A percentile compares a stretch with the other conserved stretches of the same genome.
Evolutionary conservation across 768 basidiomycete genomes (phyloP).

Genomic region (Tulasnella calospora): DNA sequence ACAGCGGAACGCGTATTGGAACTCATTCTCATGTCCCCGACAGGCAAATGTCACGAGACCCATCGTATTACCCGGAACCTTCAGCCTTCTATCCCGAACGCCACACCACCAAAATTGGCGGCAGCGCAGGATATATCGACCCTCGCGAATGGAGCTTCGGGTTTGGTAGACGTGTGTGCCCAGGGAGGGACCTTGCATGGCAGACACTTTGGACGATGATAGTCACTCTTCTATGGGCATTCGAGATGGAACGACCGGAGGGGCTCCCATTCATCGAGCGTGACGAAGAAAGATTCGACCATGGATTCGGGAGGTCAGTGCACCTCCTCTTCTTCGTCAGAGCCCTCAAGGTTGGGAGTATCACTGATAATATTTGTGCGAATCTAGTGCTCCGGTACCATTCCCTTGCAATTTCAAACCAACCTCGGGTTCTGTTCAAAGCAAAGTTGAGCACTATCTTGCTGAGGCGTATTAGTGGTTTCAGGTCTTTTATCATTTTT

Average conservation of each 20-base stretch:
- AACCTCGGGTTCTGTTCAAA: background rate
- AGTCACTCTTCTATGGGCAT: background rate
- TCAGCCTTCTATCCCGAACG: constrained; percentile 17
- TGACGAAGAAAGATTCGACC: background rate
- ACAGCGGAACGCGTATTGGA: background rate
- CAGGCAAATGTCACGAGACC: constrained; percentile 17
- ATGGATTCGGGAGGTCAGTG: background rate
- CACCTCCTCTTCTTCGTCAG: background rate
- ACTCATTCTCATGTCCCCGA: too few species aligned
- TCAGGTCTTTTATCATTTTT: background rate
- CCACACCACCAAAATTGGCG: background rate
- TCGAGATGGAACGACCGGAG: background rate
- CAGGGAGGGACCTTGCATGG: background rate
- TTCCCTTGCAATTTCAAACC: background rate
- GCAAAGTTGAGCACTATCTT: background rate
- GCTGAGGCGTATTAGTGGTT: background rate
- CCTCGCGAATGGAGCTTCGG: background rate
- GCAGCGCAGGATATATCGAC: background rate
- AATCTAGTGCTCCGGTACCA: background rate
- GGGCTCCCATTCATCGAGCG: background rate
- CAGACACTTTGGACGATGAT: background rate
- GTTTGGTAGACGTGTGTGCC: background rate
- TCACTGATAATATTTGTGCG: background rate
- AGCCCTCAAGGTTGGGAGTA: too few species aligned
- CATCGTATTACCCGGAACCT: background rate